Evolutionary conservation across 2,329 filamentous ascomycete genomes (phyloP), one percentile per base, ranked within the genome.

Genomic region (Ophiocordyceps unilateralis): DNA sequence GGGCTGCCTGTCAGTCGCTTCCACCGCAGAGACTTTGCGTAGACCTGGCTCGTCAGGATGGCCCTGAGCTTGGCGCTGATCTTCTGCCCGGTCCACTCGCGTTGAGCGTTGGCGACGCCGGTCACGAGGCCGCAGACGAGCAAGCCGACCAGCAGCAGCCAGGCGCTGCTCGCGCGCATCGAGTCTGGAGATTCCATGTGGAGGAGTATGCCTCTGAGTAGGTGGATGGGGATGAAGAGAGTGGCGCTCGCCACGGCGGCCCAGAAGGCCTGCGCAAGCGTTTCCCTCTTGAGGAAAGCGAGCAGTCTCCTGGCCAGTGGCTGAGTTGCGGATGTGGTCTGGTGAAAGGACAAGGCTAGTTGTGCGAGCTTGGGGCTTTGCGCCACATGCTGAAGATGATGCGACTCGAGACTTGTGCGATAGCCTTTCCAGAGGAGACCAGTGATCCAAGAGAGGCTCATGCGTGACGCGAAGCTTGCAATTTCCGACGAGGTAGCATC

Each of bases 31-130:
- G 24, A 14, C 23, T 41, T 44, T 30, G 32, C 43, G 23, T 38
- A 38, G 4, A 44, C 21, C 15, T 44, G 39, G 40, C 30, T 20
- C 14, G 19, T 17, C 4, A 44, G 22, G 19, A 39, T 21, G 22
- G 21, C 20, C 22, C 26, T 44, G 1, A 44, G 5, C 34, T 34
- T 41, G n/a, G 23, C 43, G 17, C 14, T 17, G 19, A 41, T 28
- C 30, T 39, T 41, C 21, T 19, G 32, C 4, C 43, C 39, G 4
- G 23, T 22, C 43, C 43, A 44, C 5, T 41, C 32, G 43, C 43
- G 38, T 21, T 44, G 43, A 12, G 39, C 24, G 23, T 41, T 21
- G 1, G 40, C 40, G 32, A 44, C 5, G 23, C 39, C 17, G 5
- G 30, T 17, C 2, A 41, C 8, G 10, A 41, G 30, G 12, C 32